These are phyloP conservation scores for Prunus fruticosa DNA, from an alignment of 306 rosid genomes.

Conservation along the genomic window DNA sequence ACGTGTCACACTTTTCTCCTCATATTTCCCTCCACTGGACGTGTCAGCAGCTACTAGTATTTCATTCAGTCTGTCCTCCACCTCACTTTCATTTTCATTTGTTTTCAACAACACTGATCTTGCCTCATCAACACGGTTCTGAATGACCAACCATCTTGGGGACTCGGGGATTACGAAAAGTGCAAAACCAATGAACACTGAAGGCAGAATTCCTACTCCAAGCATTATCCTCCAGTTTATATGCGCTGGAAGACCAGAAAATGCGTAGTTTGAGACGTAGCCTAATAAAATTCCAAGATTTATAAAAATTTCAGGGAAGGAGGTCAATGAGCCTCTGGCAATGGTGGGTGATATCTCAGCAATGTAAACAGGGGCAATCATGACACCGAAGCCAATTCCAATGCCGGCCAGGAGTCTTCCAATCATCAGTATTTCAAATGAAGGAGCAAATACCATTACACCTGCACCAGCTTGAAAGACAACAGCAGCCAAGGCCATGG, in stretches of 20 bases:
- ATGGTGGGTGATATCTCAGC: constrained; percentile 86
- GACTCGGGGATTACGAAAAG: constrained; percentile 89
- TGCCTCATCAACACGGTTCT: constrained; percentile 79
- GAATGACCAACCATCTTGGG: constrained; percentile 83
- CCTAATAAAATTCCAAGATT: constrained; percentile 86
- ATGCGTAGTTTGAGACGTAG: constrained; percentile 77
- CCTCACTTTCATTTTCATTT: constrained; percentile 70
- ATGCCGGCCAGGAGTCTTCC: constrained; percentile 84
- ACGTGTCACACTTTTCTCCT: constrained; percentile 63
- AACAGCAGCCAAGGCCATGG: constrained; percentile 85
- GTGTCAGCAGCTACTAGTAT: constrained; percentile 68
- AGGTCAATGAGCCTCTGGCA: constrained; percentile 73
- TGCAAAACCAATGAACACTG: constrained; percentile 82
- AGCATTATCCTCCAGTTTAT: constrained; percentile 93
- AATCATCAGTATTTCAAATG: constrained; percentile 55
- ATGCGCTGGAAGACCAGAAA: constrained; percentile 71
- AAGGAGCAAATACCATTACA: constrained; percentile 75
- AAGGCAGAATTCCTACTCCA: constrained; percentile 81
- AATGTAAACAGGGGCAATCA: constrained; percentile 86
- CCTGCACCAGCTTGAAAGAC: constrained; percentile 75
- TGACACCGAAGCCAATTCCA: constrained; percentile 91
- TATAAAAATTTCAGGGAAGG: constrained; percentile 87
- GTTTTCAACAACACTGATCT: constrained; percentile 75
- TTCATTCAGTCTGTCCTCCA: constrained; percentile 84
- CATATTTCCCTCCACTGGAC: constrained; percentile 42